A percentile compares a stretch with the other conserved stretches of the same genome.
phyloP scores from a whole-genome alignment of 306 rosid genomes.

The Arachis hypogaea region DNA sequence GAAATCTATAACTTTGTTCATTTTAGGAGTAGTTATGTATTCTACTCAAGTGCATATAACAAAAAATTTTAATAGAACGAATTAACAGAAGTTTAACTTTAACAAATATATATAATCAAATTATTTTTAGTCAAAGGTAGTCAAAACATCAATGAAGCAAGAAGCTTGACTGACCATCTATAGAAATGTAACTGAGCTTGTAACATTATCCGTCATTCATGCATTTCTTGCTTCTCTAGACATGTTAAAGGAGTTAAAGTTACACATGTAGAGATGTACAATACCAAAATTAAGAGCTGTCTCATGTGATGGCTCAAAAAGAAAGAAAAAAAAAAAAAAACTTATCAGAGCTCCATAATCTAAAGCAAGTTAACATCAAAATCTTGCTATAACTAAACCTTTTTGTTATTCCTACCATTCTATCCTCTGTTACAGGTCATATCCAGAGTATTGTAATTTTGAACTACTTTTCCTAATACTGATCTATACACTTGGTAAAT shows the following conservation, averaged over 20 bases:
- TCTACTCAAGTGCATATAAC: no score
- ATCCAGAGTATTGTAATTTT: slow-evolving; percentile 13
- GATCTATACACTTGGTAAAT: slow-evolving; percentile 37
- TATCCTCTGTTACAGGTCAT: slow-evolving; percentile 12
- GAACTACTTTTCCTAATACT: slow-evolving; percentile 38
- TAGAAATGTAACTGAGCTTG: slow-evolving; percentile 8
- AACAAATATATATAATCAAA: slow-evolving; percentile 9
- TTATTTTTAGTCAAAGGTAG: slow-evolving; percentile 18
- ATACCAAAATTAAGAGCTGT: slow-evolving; percentile 1
- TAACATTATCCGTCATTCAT: slow-evolving; percentile 26
- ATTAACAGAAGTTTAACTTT: neutral
- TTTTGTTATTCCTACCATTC: slow-evolving; percentile 11
- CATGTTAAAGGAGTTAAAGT: slow-evolving; percentile 20
- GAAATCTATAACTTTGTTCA: no score
- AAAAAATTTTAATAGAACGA: no score
- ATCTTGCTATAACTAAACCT: slow-evolving; percentile 33
- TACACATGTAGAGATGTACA: slow-evolving; percentile 30
- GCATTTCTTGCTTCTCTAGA: slow-evolving; percentile 20
- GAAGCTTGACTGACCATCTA: neutral
- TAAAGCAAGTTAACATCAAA: slow-evolving; percentile 31
- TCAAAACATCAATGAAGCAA: neutral
- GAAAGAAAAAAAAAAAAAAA: neutral
- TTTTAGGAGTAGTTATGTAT: no score
- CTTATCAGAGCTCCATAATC: slow-evolving; percentile 3
- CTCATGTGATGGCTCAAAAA: slow-evolving; percentile 7